Base-by-base conservation (phyloP, 768 basidiomycete genomes). In the Peribolospora kevripleyi region DNA sequence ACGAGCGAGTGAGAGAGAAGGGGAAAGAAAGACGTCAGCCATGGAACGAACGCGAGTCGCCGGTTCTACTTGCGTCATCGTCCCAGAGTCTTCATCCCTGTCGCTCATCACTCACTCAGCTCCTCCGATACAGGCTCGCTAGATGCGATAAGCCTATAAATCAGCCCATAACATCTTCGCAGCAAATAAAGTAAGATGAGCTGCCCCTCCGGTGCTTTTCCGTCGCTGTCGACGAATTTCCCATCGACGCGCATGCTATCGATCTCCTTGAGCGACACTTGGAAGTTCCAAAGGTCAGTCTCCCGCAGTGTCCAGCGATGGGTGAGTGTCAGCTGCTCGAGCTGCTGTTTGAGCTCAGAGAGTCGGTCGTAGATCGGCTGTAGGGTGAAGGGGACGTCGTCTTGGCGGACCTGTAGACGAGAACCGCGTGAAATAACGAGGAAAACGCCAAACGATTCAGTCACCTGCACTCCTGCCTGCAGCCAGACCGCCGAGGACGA, bases 101-200 rank as follows among this genome's bases (percentile, higher is more conserved):
- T 25, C 25, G 25, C 25, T 25, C 25, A 25, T 25, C 25, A 25
- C 25, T 25, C 25, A 84, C 95, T 97, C 11, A 98, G 71, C 67
- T 97, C 93, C 68, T 98, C 93, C 0, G 87, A 91, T 3, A 98
- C 88, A 0, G 93, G 93, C 69, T 95, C 91, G 59, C 84, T 86
- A 14, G 87, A 87, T 37, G 87, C 88, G 58, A 98, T 75, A 51
- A 98, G 68, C 39, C 82, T 76, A 67, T 95, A 97, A 61, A 93
- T 90, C 52, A 95, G 75, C 58, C 91, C 91, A 66, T 97, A 90
- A 71, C 93, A 98, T 65, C 91, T 76, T 62, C 91, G 72, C 53
- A 98, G 72, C 43, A 95, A 75, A 66, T 93, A 98, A 36, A 98
- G 73, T 48, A 97, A 70, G 36, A 90, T 93, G 66, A 85, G 93